Conservation (phyloP, 2,329 filamentous ascomycete genomes). For the Boeremia lycopersici region DNA sequence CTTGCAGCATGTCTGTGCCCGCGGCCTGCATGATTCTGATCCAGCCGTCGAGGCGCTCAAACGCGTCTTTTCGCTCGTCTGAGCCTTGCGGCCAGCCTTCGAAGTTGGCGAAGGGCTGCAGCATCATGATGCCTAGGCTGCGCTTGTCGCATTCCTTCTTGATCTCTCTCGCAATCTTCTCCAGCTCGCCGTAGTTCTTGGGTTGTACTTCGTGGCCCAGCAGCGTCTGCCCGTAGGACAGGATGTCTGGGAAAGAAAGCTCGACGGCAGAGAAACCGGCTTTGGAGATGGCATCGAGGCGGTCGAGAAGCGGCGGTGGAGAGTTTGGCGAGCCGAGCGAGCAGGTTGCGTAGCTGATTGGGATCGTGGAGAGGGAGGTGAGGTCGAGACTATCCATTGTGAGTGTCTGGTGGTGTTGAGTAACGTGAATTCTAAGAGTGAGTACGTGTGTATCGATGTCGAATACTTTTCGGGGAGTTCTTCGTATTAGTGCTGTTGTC, state of each 20-base stretch:
- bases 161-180: conserved; percentile 61
- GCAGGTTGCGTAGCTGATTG: conserved; percentile 62
- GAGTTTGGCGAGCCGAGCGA: conserved; percentile 57
- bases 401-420: background rate
- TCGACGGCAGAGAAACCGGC: conserved; percentile 74
- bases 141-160: conserved; percentile 60
- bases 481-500: background rate
- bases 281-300: conserved; percentile 66
- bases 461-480: background rate
- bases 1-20: conserved; percentile 72
- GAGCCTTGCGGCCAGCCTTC: conserved; percentile 72
- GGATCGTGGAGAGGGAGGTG: conserved; percentile 49
- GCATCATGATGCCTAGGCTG: conserved; percentile 67
- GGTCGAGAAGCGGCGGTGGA: conserved; percentile 60
- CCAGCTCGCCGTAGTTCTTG: conserved; percentile 66
- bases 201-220: conserved; percentile 58
- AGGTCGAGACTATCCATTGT: conserved; percentile 44
- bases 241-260: conserved; percentile 74
- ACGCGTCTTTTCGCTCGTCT: conserved; percentile 65
- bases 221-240: conserved; percentile 63
- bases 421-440: background rate
- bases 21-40: conserved; percentile 72
- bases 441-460: background rate
- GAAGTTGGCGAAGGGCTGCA: conserved; percentile 78
- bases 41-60: conserved; percentile 69